Evolutionary conservation across 768 basidiomycete species (phyloP), one percentile per base, ranked within the genome.

Genomic region (Boletus subparvulus): DNA sequence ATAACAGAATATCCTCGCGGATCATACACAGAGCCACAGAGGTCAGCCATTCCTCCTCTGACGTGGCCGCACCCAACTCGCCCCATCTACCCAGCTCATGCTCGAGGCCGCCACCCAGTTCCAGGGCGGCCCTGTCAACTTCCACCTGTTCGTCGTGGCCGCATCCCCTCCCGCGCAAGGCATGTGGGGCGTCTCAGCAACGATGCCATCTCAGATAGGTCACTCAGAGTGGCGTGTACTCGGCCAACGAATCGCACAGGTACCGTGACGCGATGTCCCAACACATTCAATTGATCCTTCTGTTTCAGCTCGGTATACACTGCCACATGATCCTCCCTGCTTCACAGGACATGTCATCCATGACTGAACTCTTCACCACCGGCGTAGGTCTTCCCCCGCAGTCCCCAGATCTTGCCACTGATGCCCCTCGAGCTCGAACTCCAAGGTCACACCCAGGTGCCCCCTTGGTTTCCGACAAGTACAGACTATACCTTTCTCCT

Each of bases 251-350:
- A 63, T 83, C 57, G 74, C 73, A 42, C 73, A 78, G 74, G 82
- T 83, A 73, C 59, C 65, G 49, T 62, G 26, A 42, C 50, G n/a
- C 53, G 49, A 58, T 44, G 26, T 39, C 10, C 32, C 35, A 37
- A 49, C 51, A 40, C 51, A 35, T 51, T 47, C 53, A 52, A 56
- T 55, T 71, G 61, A 72, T 61, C 54, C 45, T 48, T 54, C 50
- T 51, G 55, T 50, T 44, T 49, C 61, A 87, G 86, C 73, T 77
- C 43, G 71, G 78, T 47, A 82, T 86, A 45, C 79, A 80, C 53
- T 82, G 80, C 61, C 86, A 86, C 66, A 73, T 87, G 73, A 76
- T 86, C 47, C 71, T 83, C 52, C 76, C 74, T 50, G 63, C 78
- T 50, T 74, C 73, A 58, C 75, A 78, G 52, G 74, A 80, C 61